These are phyloP conservation scores for Warburgia ugandensis DNA, from an alignment of 164 flowering plant genomes.

Conservation along the genomic window DNA sequence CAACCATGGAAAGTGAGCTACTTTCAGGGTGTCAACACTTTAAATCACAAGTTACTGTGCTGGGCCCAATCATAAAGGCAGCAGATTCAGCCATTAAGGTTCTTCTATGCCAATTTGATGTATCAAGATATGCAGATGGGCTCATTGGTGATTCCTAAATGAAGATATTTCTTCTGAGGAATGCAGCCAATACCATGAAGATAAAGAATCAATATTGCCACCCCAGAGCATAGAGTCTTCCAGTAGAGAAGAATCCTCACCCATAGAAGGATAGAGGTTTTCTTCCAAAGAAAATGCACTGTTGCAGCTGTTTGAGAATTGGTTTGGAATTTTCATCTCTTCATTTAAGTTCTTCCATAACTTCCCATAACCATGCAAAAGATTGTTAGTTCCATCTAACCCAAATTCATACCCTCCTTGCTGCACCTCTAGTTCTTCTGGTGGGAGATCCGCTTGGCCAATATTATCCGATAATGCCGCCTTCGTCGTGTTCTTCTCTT, in stretches of 20 bases:
- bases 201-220: slow-evolving; percentile 35
- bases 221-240: slow-evolving; percentile 34
- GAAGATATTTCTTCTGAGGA: slow-evolving; percentile 29
- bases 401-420: slow-evolving; percentile 11
- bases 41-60: too few species aligned
- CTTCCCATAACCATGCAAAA: slow-evolving; percentile 20
- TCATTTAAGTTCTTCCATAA: slow-evolving; percentile 25
- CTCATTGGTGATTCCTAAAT: slow-evolving; percentile 17
- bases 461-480: neutral
- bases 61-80: too few species aligned
- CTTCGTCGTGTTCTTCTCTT: neutral
- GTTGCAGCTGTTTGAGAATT: slow-evolving; percentile 11
- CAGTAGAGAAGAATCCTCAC: slow-evolving; percentile 20
- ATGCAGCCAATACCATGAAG: slow-evolving; percentile 44
- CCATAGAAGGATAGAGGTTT: slow-evolving; percentile 19
- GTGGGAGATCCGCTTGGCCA: neutral
- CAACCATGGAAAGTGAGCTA: too few species aligned
- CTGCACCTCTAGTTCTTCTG: slow-evolving; percentile 7
- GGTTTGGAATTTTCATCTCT: slow-evolving; percentile 18
- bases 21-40: too few species aligned
- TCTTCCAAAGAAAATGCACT: slow-evolving; percentile 36
- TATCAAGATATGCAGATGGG: neutral
- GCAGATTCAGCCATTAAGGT: too few species aligned
- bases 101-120: neutral
- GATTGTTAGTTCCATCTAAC: slow-evolving; percentile 12